Percentiles rank a stretch among this genome's conserved stretches.
Conservation (phyloP, 768 basidiomycete species). For the Galerina marginata region DNA sequence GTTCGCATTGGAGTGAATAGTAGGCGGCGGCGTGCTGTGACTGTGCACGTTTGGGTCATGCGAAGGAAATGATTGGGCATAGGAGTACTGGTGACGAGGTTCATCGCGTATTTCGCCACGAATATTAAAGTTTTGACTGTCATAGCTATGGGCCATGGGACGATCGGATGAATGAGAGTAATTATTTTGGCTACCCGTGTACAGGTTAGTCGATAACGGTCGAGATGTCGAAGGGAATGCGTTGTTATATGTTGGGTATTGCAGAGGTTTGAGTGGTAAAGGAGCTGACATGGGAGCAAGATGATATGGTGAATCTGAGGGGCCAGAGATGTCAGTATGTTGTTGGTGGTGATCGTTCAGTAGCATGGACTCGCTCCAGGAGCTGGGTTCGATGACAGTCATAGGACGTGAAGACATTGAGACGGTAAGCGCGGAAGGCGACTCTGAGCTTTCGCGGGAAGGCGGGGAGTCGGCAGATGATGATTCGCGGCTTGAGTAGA, state of each 20-base stretch:
- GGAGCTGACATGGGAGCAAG: constrained; percentile 42
- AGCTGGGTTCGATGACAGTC: constrained; percentile 52
- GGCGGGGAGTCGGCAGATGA: constrained; percentile 50
- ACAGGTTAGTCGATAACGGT: constrained; percentile 46
- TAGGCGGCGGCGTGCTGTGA: constrained; percentile 47
- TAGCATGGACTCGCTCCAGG: constrained; percentile 64
- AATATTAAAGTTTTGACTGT: constrained; percentile 49
- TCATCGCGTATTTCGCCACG: constrained; percentile 54
- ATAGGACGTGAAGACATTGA: constrained; percentile 47
- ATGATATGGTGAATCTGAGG: constrained; percentile 50
- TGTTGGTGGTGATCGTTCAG: constrained; percentile 41
- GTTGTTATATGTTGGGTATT: constrained; percentile 48
- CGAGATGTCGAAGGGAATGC: constrained; percentile 50
- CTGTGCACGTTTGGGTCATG: constrained; percentile 40
- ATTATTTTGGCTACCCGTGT: constrained; percentile 42
- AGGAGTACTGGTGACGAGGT: constrained; percentile 52
- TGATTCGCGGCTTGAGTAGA: constrained; percentile 48
- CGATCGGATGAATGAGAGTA: constrained; percentile 60
- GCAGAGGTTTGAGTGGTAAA: constrained; percentile 48
- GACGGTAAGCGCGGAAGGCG: constrained; percentile 61
- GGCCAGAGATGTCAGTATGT: constrained; percentile 40
- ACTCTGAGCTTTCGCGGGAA: constrained; percentile 65
- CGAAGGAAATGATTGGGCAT: constrained; percentile 53
- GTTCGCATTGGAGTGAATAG: constrained; percentile 40
- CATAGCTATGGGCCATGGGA: constrained; percentile 51